Conservation (phyloP, 257 asterid species). For the Ehretia macrophylla region DNA sequence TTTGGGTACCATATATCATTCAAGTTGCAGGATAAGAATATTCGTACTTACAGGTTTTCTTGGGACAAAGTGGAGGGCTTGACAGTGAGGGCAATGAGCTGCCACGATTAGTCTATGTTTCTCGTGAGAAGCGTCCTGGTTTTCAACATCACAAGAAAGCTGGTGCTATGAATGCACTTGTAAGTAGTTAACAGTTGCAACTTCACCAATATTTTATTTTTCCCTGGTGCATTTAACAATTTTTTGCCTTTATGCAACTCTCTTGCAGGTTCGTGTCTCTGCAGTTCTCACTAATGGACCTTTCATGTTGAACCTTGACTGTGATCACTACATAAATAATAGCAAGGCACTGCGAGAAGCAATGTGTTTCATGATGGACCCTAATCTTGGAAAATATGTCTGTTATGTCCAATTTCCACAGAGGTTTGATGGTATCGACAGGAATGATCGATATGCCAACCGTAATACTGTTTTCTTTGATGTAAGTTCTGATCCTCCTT, state of each 20-base stretch:
- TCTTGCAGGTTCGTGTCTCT: conserved; percentile 24
- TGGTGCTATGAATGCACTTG: conserved; percentile 98
- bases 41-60: conserved; percentile 23
- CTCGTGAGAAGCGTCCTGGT: conserved; percentile 99
- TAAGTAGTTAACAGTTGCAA: conserved; percentile 30
- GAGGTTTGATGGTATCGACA: conserved; percentile 27
- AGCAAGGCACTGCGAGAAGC: conserved; percentile 29
- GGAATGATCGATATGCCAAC: conserved; percentile 23
- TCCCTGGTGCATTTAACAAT: background rate
- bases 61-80: conserved; percentile 23
- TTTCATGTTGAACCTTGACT: conserved; percentile 26
- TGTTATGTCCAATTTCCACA: conserved; percentile 28
- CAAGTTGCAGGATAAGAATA: background rate
- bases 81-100: conserved; percentile 21
- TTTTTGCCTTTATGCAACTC: background rate
- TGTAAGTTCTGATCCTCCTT: conserved; percentile 10
- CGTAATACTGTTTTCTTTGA: conserved; percentile 27
- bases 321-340: conserved; percentile 23
- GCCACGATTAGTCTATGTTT: conserved; percentile 64
- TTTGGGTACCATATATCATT: background rate
- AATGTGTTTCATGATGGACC: conserved; percentile 33
- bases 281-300: conserved; percentile 28
- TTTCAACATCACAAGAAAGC: conserved; percentile 99
- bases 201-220: background rate
- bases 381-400: conserved; percentile 11